Evolutionary conservation across 805 yeast species (phyloP).

Genomic region (Myxozyma sirexii): DNA sequence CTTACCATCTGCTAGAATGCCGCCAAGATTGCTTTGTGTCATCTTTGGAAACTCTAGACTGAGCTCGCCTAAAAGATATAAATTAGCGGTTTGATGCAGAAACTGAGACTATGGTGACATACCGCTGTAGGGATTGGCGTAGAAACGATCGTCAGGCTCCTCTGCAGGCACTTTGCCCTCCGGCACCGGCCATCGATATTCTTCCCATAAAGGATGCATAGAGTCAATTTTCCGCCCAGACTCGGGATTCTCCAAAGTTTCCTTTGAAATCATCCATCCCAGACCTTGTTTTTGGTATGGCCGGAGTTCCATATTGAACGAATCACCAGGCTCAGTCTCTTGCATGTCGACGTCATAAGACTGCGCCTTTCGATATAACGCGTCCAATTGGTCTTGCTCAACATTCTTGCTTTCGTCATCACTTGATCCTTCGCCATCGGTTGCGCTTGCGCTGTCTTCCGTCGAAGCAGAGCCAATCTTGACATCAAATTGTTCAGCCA

Average conservation of each 20-base stretch:
- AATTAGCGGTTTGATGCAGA: not conserved
- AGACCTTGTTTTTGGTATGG: conserved; percentile 76
- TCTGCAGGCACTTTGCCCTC: conserved; percentile 38
- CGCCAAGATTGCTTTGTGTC: conserved; percentile 63
- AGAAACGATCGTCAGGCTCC: conserved; percentile 31
- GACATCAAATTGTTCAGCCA: conserved; percentile 31
- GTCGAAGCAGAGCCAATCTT: conserved; percentile 6
- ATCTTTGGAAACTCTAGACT: conserved; percentile 68
- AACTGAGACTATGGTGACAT: not conserved
- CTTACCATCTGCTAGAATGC: conserved; percentile 80
- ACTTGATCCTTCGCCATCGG: conserved; percentile 34
- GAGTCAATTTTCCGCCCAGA: conserved; percentile 51
- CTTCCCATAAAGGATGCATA: conserved; percentile 85
- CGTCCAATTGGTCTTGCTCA: conserved; percentile 70
- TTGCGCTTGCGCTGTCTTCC: conserved; percentile 13
- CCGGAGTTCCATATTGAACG: conserved; percentile 62
- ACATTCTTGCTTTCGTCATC: conserved; percentile 47
- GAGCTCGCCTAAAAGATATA: conserved; percentile 74
- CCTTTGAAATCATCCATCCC: conserved; percentile 42
- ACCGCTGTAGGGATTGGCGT: conserved; percentile 36
- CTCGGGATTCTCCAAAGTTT: conserved; percentile 36
- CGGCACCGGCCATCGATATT: conserved; percentile 68
- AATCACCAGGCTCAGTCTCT: conserved; percentile 62
- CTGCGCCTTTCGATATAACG: conserved; percentile 73
- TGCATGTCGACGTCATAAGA: conserved; percentile 58